Evolutionary conservation across 371 early-diverging fungal species (phyloP).

Genomic region (Batrachochytrium dendrobatidis): DNA sequence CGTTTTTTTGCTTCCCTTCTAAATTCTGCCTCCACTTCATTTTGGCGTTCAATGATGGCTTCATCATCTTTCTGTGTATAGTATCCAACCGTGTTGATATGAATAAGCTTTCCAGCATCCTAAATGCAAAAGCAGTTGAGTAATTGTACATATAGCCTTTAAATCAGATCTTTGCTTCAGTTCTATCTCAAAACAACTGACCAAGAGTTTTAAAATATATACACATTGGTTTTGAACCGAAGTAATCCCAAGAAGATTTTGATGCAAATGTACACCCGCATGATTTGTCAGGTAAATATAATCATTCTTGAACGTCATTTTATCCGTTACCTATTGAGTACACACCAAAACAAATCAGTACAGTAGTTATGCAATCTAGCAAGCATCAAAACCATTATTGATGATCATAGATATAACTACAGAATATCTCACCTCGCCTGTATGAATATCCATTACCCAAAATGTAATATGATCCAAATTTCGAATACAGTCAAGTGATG

Average conservation of each 20-base stretch:
- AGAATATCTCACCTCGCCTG: slow-evolving; percentile 37
- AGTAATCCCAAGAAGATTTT: slow-evolving; percentile 47
- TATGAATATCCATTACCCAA: slow-evolving; percentile 44
- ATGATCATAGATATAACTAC: background rate
- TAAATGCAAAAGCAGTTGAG: slow-evolving; percentile 9
- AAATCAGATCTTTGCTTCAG: too few species aligned
- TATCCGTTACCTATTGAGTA: slow-evolving; percentile 41
- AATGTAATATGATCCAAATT: slow-evolving; percentile 48
- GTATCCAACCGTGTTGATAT: slow-evolving; percentile 51
- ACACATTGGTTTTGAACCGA: slow-evolving; percentile 56
- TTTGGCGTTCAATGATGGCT: slow-evolving; percentile 32
- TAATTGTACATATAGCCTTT: too few species aligned
- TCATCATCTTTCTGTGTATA: slow-evolving; percentile 53
- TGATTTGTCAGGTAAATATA: slow-evolving; percentile 51
- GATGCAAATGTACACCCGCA: slow-evolving; percentile 51
- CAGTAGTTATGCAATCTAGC: background rate
- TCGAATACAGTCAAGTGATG: slow-evolving; percentile 35
- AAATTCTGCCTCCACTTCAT: too few species aligned
- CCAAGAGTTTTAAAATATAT: slow-evolving; percentile 50
- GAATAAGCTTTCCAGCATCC: slow-evolving; percentile 45
- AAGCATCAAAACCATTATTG: background rate
- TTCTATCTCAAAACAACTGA: too few species aligned
- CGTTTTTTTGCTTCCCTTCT: too few species aligned
- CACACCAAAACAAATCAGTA: background rate
- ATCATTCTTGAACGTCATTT: slow-evolving; percentile 41